Base-by-base conservation (phyloP, 306 rosid genomes). In the Carpinus viminea region DNA sequence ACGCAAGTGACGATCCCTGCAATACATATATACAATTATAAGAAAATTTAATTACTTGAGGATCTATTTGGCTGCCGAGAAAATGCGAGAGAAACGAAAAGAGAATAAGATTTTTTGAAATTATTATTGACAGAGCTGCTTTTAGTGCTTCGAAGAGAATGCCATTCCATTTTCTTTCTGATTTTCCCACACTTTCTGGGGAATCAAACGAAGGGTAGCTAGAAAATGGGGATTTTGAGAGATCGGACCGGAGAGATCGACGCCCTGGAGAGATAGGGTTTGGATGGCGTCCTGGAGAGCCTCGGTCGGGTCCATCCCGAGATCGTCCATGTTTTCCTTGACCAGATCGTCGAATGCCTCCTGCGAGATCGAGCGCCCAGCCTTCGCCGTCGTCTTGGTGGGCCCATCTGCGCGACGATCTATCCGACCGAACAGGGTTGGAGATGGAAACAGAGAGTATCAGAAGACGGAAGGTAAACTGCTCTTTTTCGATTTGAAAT, bases 201-300 rank as follows among this genome's bases (percentile, higher is more conserved):
- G 43, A 69, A 65, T 46, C 38, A 55, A 82, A 26, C 38, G 0
- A 59, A 53, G 12, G 18, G 18, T 18, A 72, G 28, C 8, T 31
- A 4, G 11, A 38, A 60, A 51, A 2, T 36, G n/a, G 12, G 36
- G 55, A 36, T 47, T 36, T 65, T 20, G 13, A 48, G 12, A 70
- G 71, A 2, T 8, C 10, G 20, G 10, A 94, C 98, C 97, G 18
- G 93, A 86, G 85, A 95, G 96, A 90, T 95, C 93, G 74, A 95
- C 98, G 89, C 93, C 96, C 88, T 95, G 98, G 72, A 95, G 97
- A 56, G 89, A 85, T 52, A 92, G 84, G 72, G 97, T 87, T 84
- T 95, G 81, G 60, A 91, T 85, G 70, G 99, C 98, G 80, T 95
- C 99, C 62, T 86, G 78, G 62, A 95, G 91, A n/a, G 99, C 98